Conservation (phyloP, 1,139 yeast genomes). For the Debaryomyces sp. region DNA sequence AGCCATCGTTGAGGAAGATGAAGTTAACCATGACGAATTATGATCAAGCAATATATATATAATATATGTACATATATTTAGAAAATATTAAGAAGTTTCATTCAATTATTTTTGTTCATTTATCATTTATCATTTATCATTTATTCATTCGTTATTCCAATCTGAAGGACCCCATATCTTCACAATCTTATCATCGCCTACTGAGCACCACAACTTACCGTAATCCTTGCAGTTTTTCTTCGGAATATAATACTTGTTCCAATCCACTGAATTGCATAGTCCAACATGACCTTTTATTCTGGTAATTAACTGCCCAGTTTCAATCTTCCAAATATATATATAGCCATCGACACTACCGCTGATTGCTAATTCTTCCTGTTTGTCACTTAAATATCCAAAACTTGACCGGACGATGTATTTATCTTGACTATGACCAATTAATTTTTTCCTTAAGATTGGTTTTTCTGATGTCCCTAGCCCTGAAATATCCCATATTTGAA, state of each 20-base stretch:
- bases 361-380: constrained; percentile 66
- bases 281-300: constrained; percentile 65
- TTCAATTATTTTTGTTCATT: not conserved
- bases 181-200: constrained; percentile 77
- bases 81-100: not conserved
- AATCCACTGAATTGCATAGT: constrained; percentile 74
- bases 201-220: constrained; percentile 72
- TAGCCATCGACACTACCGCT: constrained; percentile 86
- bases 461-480: constrained; percentile 19
- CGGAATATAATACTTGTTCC: constrained; percentile 52
- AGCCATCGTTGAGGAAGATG: constrained; percentile 34
- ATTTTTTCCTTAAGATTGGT: constrained; percentile 58
- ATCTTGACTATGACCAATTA: constrained; percentile 72
- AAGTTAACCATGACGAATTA: constrained; percentile 48
- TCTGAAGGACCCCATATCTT: constrained; percentile 62
- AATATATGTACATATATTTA: constrained; percentile 4
- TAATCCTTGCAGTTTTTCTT: constrained; percentile 28
- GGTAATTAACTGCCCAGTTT: constrained; percentile 70
- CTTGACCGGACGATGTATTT: constrained; percentile 75
- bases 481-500: constrained; percentile 74
- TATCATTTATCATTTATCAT: too few relatives aligned
- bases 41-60: constrained; percentile 17
- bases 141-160: constrained; percentile 10
- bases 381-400: constrained; percentile 57
- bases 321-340: constrained; percentile 79